These are phyloP conservation scores for Gossypium herbaceum DNA, from an alignment of 345 rosid species.

Conservation along the genomic window DNA sequence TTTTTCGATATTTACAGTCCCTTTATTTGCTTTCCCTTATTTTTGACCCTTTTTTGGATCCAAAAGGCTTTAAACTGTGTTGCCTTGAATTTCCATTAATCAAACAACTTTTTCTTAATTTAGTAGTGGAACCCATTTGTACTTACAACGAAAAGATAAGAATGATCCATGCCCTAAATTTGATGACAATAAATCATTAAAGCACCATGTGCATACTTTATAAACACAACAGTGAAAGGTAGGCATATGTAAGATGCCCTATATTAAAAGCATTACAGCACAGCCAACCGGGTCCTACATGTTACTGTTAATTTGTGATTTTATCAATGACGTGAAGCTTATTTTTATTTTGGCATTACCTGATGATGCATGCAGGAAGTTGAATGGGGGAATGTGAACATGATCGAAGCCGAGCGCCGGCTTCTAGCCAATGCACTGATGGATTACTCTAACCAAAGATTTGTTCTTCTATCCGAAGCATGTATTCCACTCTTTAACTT, in stretches of 20 bases:
- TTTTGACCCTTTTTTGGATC: too few species aligned
- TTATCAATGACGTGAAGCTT: not conserved
- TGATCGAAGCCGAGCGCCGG: conserved; percentile 86
- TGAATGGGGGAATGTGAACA: conserved; percentile 66
- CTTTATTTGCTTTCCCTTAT: too few species aligned
- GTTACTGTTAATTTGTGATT: not conserved
- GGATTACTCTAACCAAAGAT: conserved; percentile 64
- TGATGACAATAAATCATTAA: not conserved
- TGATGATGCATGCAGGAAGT: conserved; percentile 42
- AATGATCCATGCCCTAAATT: not conserved
- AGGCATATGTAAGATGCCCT: not conserved
- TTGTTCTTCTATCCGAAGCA: conserved; percentile 72
- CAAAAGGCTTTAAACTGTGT: not conserved
- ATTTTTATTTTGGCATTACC: not conserved
- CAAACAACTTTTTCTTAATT: not conserved
- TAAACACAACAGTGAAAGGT: not conserved
- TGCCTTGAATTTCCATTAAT: not conserved
- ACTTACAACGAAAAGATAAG: not conserved
- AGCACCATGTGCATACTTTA: not conserved
- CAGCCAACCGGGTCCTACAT: not conserved
- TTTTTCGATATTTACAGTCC: not conserved
- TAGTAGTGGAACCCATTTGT: not conserved
- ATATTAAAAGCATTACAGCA: not conserved
- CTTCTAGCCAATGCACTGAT: conserved; percentile 74
- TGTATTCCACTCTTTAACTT: conserved; percentile 87